phyloP scores from a whole-genome alignment of 1,284 basidiomycete genomes.

The Boletus smithii region DNA sequence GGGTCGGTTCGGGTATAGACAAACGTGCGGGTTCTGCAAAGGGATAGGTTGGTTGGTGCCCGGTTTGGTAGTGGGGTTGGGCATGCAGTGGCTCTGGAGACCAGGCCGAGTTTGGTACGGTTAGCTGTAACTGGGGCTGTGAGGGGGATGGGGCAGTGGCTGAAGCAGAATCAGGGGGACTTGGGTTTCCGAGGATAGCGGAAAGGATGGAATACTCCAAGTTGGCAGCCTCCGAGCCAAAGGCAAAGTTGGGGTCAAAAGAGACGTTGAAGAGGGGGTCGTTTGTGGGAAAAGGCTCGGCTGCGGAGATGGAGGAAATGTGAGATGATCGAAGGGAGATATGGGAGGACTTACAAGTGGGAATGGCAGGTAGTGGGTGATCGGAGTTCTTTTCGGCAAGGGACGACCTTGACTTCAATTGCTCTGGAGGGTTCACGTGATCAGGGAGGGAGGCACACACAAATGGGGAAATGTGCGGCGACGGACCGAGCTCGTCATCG shows the following conservation, averaged over 20 bases:
- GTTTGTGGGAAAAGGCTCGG: conserved; percentile 49
- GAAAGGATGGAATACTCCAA: conserved; percentile 90
- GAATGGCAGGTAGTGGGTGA: conserved; percentile 28
- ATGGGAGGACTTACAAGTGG: conserved; percentile 28
- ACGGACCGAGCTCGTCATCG: conserved; percentile 84
- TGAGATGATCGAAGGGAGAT: background rate
- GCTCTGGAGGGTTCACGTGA: conserved; percentile 54
- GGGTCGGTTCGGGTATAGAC: conserved; percentile 40
- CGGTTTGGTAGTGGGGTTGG: conserved; percentile 28
- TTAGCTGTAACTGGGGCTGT: conserved; percentile 36
- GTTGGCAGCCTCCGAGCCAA: conserved; percentile 85
- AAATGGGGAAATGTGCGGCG: conserved; percentile 21
- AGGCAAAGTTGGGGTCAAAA: conserved; percentile 63
- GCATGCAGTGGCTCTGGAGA: conserved; percentile 38
- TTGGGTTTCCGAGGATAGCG: conserved; percentile 81
- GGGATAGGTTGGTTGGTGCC: conserved; percentile 23
- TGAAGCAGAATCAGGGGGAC: conserved; percentile 53
- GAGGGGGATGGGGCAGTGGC: conserved; percentile 41
- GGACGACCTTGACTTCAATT: conserved; percentile 48
- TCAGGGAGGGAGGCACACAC: conserved; percentile 19
- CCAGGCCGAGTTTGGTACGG: conserved; percentile 46
- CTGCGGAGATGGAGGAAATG: conserved; percentile 22
- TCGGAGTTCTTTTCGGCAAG: conserved; percentile 22
- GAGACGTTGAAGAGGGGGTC: conserved; percentile 62
- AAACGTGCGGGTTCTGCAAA: conserved; percentile 37